phyloP scores from a whole-genome alignment of 352 stramenopile species.

The Pseudoperonospora humuli region DNA sequence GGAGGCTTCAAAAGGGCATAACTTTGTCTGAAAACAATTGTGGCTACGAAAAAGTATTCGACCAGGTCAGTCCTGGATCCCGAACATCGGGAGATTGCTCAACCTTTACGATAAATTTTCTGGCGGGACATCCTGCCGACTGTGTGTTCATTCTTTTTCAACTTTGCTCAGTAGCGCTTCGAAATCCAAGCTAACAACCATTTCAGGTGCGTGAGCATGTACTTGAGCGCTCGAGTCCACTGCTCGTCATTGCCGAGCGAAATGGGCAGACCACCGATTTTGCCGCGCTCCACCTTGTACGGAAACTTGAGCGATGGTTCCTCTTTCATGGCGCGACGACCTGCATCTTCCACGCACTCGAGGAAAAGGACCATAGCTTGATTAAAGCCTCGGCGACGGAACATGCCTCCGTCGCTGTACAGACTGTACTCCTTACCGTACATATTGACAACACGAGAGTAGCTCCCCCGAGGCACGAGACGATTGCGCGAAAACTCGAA shows the following conservation, averaged over 20 bases:
- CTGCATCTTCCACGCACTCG: constrained; percentile 82
- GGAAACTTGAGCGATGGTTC: constrained; percentile 86
- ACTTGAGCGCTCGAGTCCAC: constrained; percentile 90
- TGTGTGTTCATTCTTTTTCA: constrained; percentile 14
- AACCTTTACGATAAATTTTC: no score
- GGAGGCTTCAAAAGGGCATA: no score
- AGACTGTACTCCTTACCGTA: constrained; percentile 80
- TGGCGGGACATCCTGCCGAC: constrained; percentile 14
- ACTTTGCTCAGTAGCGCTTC: constrained; percentile 56
- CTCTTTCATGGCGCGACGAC: constrained; percentile 79
- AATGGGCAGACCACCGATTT: constrained; percentile 86
- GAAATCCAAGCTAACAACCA: constrained; percentile 90
- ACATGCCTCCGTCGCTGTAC: constrained; percentile 79
- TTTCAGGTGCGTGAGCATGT: constrained; percentile 88
- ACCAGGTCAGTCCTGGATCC: no score
- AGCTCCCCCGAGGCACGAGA: constrained; percentile 78
- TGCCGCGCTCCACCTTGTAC: constrained; percentile 86
- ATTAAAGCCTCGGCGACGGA: constrained; percentile 87
- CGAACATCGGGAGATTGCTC: no score
- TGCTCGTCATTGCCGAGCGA: constrained; percentile 84
- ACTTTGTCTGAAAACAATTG: no score
- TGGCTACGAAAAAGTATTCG: no score
- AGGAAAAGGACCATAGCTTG: constrained; percentile 87
- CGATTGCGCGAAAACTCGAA: constrained; percentile 81
- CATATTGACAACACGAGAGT: constrained; percentile 78